Conservation (phyloP, 352 stramenopile species). For the Elongisporangium senticosum region DNA sequence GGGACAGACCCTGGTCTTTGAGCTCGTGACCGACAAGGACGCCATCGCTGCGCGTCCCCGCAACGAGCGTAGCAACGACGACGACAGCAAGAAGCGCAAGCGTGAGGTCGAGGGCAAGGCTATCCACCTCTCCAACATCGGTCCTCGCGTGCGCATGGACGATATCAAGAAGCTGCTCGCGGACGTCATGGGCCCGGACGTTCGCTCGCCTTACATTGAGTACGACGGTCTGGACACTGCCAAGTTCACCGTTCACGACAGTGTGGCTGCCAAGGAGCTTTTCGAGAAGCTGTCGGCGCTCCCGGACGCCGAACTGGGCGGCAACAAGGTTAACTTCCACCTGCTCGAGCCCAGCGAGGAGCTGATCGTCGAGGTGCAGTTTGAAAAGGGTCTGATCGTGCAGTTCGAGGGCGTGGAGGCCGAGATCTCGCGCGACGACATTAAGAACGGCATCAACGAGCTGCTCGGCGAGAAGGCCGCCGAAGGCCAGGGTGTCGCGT, state of each 20-base stretch:
- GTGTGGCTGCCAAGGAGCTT: constrained; percentile 34
- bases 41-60: constrained; percentile 70
- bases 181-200: constrained; percentile 33
- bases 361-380: constrained; percentile 73
- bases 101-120: constrained; percentile 60
- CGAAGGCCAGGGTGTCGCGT: constrained; percentile 62
- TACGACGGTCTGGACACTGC: constrained; percentile 74
- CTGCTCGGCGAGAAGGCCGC: constrained; percentile 65
- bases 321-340: constrained; percentile 74
- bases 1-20: constrained; percentile 58
- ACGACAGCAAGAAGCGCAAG: constrained; percentile 70
- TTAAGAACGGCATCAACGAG: constrained; percentile 84
- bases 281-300: constrained; percentile 76
- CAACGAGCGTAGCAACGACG: constrained; percentile 24
- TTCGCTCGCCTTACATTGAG: constrained; percentile 69
- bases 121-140: constrained; percentile 82
- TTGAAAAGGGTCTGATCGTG: constrained; percentile 84
- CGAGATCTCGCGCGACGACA: constrained; percentile 78
- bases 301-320: constrained; percentile 48
- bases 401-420: constrained; percentile 71
- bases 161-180: constrained; percentile 83
- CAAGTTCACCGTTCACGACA: constrained; percentile 58
- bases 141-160: constrained; percentile 55
- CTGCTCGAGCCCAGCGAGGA: constrained; percentile 62
- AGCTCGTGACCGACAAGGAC: constrained; percentile 67